Evolutionary conservation across 202 grass and related monocot species (phyloP).

Genomic region (Schoenoplectus triqueter): DNA sequence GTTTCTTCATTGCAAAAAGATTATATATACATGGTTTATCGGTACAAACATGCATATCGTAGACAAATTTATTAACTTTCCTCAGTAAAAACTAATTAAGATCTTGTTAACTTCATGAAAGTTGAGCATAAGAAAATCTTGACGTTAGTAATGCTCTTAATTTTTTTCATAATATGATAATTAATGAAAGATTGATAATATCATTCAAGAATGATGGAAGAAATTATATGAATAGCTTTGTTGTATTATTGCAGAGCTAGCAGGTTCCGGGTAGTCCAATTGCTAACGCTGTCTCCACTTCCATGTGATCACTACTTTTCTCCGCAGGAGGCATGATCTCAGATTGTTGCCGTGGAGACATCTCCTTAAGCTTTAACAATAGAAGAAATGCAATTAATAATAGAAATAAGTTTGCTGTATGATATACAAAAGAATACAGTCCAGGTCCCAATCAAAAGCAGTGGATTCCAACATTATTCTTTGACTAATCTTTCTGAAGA

Average conservation of each 20-base stretch:
- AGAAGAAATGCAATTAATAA: background rate
- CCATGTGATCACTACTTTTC: conserved; percentile 31
- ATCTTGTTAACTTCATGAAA: conserved; percentile 13
- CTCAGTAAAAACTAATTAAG: conserved; percentile 12
- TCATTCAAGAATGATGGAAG: conserved; percentile 10
- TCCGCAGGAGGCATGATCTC: background rate
- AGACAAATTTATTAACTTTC: background rate
- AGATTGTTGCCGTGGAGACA: background rate
- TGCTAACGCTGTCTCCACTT: conserved; percentile 73
- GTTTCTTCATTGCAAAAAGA: background rate
- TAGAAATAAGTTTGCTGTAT: background rate
- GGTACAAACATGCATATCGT: background rate
- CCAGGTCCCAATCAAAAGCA: too few relatives aligned
- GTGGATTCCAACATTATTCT: too few relatives aligned
- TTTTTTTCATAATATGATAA: background rate
- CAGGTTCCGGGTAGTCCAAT: conserved; percentile 55
- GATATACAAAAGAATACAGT: background rate
- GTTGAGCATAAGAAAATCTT: background rate
- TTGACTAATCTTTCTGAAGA: too few relatives aligned
- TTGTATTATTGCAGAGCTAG: background rate
- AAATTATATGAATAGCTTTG: conserved; percentile 11
- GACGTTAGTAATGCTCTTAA: background rate
- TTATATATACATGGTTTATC: background rate
- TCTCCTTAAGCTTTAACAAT: conserved; percentile 25
- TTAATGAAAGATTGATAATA: background rate